Base-by-base conservation (phyloP, 1,284 basidiomycete species). In the Kwoniella shivajii region DNA sequence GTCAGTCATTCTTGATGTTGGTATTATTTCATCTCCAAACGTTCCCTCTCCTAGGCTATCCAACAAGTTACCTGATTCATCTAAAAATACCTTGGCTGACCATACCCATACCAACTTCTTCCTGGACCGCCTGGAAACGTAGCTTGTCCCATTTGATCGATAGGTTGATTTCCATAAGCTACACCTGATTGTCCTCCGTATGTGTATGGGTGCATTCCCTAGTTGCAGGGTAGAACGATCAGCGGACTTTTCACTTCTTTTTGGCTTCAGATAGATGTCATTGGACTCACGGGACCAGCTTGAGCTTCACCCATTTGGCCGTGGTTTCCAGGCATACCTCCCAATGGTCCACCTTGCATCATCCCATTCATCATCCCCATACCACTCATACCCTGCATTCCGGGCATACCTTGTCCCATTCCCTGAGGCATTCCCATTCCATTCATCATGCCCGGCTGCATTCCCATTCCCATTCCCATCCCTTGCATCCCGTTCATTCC, bases 191-290 rank as follows among this genome's bases (percentile, higher is more conserved):
- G 67, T 4, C 56, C 43, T n/a, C 68, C 69, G 37, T 63, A 71
- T 10, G 57, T 59, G 56, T 73, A 73, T 27, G 71, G 71, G 57
- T 73, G 71, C 71, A 73, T 73, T 11, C 70, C 70, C 70, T 72
- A 42, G n/a, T 11, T n/a, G n/a, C n/a, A 27, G 14, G 31, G 31
- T 7, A 26, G 48, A 22, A 49, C 31, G 5, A n/a, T 16, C 37
- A 18, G 18, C 33, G n/a, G 44, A 30, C 39, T 33, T 33, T 27
- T 30, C 34, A 4, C 47, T 34, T n/a, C 24, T 43, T 36, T 6
- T 38, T 4, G 10, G 24, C 10, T 4, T 24, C 2, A 14, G 4
- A 37, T 6, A 18, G 18, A 6, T 44, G n/a, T n/a, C n/a, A n/a
- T n/a, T n/a, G n/a, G 1, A 65, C 68, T 65, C 50, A 71, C 71